phyloP scores from a whole-genome alignment of 768 basidiomycete genomes.

The Termitomyces sp. region DNA sequence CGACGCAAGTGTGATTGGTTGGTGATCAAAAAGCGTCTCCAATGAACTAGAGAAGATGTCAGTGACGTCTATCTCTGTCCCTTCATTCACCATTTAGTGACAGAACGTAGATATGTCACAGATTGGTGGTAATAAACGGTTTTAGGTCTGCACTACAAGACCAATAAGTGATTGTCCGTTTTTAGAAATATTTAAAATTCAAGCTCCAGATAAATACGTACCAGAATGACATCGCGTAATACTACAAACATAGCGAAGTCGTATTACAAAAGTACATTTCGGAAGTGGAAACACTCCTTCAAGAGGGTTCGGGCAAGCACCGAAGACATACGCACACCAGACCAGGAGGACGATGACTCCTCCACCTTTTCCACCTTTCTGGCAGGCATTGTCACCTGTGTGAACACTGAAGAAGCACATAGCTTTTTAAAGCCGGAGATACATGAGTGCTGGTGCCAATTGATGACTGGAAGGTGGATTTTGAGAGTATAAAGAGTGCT shows the following conservation, averaged over 20 bases:
- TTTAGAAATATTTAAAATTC: constrained; percentile 6
- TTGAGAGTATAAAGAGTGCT: not conserved
- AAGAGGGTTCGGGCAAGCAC: not conserved
- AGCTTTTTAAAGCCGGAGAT: not conserved
- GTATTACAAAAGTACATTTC: not conserved
- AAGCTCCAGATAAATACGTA: constrained; percentile 3
- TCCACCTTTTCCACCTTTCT: not conserved
- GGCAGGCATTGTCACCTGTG: not conserved
- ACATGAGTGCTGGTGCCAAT: not conserved
- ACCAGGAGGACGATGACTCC: not conserved
- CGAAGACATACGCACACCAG: not conserved
- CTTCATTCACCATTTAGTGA: constrained; percentile 8
- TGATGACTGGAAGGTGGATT: not conserved
- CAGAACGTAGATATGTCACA: not conserved
- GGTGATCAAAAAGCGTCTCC: constrained; percentile 53
- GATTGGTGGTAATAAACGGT: not conserved
- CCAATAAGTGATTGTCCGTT: not conserved
- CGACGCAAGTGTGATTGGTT: constrained; percentile 54
- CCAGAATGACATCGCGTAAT: not conserved
- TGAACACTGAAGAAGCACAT: not conserved
- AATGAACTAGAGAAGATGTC: constrained; percentile 67
- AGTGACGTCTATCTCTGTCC: constrained; percentile 37
- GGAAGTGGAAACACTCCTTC: not conserved
- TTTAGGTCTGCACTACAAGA: not conserved
- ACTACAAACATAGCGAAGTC: not conserved